phyloP scores from a whole-genome alignment of 106 monocot species.

The Dioscorea alata region DNA sequence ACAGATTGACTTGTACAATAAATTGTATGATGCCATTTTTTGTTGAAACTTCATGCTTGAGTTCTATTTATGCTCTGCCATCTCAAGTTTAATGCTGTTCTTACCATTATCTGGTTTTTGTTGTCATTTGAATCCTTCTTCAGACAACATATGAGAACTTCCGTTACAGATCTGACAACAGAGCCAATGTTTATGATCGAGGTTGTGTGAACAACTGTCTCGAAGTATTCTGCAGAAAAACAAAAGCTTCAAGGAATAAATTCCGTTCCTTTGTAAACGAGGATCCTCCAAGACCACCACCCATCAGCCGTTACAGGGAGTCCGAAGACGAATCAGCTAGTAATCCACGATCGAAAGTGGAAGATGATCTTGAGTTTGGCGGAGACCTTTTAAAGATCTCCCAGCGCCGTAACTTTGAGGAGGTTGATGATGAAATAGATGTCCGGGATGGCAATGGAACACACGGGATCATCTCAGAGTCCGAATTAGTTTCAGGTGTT shows the following conservation, averaged over 20 bases:
- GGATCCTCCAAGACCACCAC: constrained; percentile 25
- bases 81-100: too few species aligned
- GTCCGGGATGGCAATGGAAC: constrained; percentile 21
- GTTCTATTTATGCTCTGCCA: too few species aligned
- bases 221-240: constrained; percentile 74
- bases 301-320: constrained; percentile 8
- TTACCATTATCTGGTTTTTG: too few species aligned
- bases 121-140: not conserved
- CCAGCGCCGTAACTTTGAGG: constrained; percentile 43
- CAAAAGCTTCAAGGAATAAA: constrained; percentile 62
- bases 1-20: too few species aligned
- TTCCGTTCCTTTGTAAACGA: constrained; percentile 55
- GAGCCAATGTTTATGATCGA: constrained; percentile 51
- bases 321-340: constrained; percentile 39
- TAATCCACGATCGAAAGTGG: constrained; percentile 71
- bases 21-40: too few species aligned
- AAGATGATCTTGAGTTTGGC: constrained; percentile 90
- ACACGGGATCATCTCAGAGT: constrained; percentile 9
- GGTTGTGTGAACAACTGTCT: constrained; percentile 74
- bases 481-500: constrained; percentile 7
- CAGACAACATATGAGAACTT: constrained; percentile 99
- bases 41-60: too few species aligned
- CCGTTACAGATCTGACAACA: constrained; percentile 71
- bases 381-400: constrained; percentile 79
- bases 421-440: constrained; percentile 47